phyloP scores from a whole-genome alignment of 2,329 filamentous ascomycete genomes.

The Volutella citrinella region DNA sequence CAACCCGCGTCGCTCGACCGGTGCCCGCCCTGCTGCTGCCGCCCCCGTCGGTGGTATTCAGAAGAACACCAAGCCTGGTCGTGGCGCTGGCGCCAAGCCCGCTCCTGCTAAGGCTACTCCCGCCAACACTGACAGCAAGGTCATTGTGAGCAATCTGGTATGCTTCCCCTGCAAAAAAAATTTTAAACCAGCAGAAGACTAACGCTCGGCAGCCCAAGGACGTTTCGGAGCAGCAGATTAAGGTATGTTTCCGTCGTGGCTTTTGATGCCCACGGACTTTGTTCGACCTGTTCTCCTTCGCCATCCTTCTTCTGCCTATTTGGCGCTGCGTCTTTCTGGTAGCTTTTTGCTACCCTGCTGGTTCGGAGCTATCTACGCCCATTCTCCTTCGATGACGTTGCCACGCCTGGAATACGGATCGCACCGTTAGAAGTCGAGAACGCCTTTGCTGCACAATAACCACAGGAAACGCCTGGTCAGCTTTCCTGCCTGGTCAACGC shows the following conservation, averaged over 20 bases:
- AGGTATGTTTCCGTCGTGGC: slow-evolving; percentile 99
- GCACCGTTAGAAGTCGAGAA: slow-evolving; percentile 55
- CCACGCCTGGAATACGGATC: slow-evolving; percentile 29
- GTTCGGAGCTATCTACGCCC: slow-evolving; percentile 25
- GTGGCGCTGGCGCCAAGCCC: slow-evolving; percentile 57
- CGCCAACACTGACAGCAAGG: slow-evolving; percentile 78
- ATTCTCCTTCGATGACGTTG: slow-evolving; percentile 30
- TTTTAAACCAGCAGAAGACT: no score
- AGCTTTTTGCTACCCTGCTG: slow-evolving; percentile 16
- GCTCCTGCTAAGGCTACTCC: slow-evolving; percentile 62
- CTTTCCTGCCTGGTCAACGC: no score
- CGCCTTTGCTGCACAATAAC: slow-evolving; percentile 49
- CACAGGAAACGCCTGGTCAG: slow-evolving; percentile 51
- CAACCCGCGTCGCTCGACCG: slow-evolving; percentile 47
- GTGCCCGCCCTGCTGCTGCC: slow-evolving; percentile 50
- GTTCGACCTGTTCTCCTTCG: slow-evolving; percentile 56
- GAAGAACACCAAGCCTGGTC: slow-evolving; percentile 67
- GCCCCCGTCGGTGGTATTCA: slow-evolving; percentile 82
- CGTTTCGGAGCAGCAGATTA: slow-evolving; percentile 95
- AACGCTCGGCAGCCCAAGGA: slow-evolving; percentile 75
- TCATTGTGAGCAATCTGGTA: slow-evolving; percentile 98
- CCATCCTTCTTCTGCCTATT: slow-evolving; percentile 34
- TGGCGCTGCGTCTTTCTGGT: slow-evolving; percentile 22
- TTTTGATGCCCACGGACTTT: slow-evolving; percentile 64
- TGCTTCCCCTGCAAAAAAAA: slow-evolving; percentile 38